Conservation (phyloP, 2,329 filamentous ascomycete genomes). For the Conoideocrella luteorostrata region DNA sequence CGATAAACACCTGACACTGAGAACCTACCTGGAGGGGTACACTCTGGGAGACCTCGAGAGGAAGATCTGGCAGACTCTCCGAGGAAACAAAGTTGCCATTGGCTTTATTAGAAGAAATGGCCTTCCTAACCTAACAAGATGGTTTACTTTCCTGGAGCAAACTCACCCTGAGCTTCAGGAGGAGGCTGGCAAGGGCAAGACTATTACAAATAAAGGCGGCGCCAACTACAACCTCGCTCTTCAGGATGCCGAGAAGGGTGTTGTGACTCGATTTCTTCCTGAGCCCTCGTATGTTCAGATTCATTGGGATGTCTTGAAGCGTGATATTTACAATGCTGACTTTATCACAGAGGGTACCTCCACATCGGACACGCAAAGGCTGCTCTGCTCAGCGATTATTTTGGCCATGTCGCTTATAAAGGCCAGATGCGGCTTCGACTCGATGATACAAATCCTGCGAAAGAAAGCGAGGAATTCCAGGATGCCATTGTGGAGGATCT, state of each 20-base stretch:
- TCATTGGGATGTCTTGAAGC: neutral
- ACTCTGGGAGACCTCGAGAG: conserved; percentile 68
- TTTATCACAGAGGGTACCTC: conserved; percentile 61
- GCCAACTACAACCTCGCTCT: conserved; percentile 86
- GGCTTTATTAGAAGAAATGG: conserved; percentile 73
- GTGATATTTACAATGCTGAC: conserved; percentile 7
- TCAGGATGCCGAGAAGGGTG: conserved; percentile 76
- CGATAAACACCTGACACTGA: conserved; percentile 80
- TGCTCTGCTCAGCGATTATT: conserved; percentile 90
- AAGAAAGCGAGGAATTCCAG: conserved; percentile 95
- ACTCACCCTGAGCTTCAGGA: conserved; percentile 68
- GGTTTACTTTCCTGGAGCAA: conserved; percentile 83
- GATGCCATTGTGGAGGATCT: conserved; percentile 91
- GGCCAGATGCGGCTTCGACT: conserved; percentile 88
- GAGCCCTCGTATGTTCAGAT: conserved; percentile 68
- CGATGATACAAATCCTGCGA: conserved; percentile 94
- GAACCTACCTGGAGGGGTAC: conserved; percentile 82
- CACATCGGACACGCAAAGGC: conserved; percentile 97
- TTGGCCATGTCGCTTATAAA: conserved; percentile 87
- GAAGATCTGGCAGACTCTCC: conserved; percentile 76
- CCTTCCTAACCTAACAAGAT: conserved; percentile 71
- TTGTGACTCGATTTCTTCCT: conserved; percentile 87
- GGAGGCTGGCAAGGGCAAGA: conserved; percentile 61
- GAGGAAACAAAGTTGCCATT: conserved; percentile 76
- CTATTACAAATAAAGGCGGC: conserved; percentile 71